Percentiles rank a stretch among this genome's conserved stretches.
Evolutionary conservation across 1,284 basidiomycete species (phyloP).

Genomic region (Phylloboletellus chloephorus): DNA sequence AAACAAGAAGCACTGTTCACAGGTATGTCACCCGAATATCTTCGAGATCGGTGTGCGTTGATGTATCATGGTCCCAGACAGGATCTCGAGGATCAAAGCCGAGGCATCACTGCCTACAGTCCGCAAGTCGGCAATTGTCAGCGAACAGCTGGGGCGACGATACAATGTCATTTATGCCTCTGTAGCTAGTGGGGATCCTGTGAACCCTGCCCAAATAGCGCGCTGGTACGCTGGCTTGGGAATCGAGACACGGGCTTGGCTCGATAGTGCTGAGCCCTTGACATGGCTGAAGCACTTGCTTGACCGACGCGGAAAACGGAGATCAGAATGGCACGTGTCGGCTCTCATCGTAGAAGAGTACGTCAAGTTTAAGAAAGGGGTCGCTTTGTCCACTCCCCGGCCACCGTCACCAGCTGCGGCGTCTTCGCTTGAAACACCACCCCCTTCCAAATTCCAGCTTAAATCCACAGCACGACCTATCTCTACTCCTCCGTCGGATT

Average conservation of each 20-base stretch:
- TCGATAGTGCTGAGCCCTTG: slow-evolving; percentile 60
- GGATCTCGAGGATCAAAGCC: slow-evolving; percentile 48
- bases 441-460: slow-evolving; percentile 26
- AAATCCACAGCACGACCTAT: slow-evolving; percentile 17
- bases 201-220: slow-evolving; percentile 46
- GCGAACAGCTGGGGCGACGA: slow-evolving; percentile 58
- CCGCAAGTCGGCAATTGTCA: slow-evolving; percentile 60
- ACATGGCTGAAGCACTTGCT: slow-evolving; percentile 65
- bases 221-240: slow-evolving; percentile 56
- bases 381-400: slow-evolving; percentile 36
- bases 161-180: slow-evolving; percentile 50
- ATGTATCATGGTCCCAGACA: slow-evolving; percentile 39
- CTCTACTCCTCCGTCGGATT: slow-evolving; percentile 31
- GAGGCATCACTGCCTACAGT: slow-evolving; percentile 48
- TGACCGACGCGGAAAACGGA: slow-evolving; percentile 39
- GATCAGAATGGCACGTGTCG: slow-evolving; percentile 57
- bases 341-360: slow-evolving; percentile 66
- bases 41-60: slow-evolving; percentile 3
- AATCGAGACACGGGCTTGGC: slow-evolving; percentile 37
- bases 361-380: slow-evolving; percentile 39
- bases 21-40: slow-evolving; percentile 33
- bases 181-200: slow-evolving; percentile 30
- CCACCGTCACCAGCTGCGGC: slow-evolving; percentile 31
- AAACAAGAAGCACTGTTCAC: slow-evolving; percentile 47
- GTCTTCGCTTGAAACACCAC: slow-evolving; percentile 34